Conservation (phyloP, 1,284 basidiomycete species). For the Trametes hirsuta region DNA sequence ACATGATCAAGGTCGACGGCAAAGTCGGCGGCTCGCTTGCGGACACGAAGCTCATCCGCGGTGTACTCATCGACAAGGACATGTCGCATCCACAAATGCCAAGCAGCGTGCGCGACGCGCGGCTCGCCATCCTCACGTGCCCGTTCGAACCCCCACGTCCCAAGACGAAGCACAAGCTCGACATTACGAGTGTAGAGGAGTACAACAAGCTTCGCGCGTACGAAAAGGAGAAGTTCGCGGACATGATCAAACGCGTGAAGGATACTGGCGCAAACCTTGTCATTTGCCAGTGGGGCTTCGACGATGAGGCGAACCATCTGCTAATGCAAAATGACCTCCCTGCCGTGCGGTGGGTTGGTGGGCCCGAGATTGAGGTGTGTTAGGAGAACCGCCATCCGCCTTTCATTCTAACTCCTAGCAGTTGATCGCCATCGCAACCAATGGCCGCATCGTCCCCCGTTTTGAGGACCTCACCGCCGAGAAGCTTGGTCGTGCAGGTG, state of each 20-base stretch:
- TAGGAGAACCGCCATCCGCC: not conserved
- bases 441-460: constrained; percentile 96
- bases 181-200: constrained; percentile 98
- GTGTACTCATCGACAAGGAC: constrained; percentile 98
- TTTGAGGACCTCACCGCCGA: constrained; percentile 93
- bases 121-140: constrained; percentile 96
- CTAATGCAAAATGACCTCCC: constrained; percentile 98
- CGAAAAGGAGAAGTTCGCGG: constrained; percentile 93
- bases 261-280: constrained; percentile 98
- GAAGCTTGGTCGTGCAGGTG: constrained; percentile 92
- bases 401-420: constrained; percentile 34
- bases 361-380: constrained; percentile 94
- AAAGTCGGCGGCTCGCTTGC: constrained; percentile 97
- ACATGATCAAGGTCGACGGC: constrained; percentile 99
- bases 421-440: constrained; percentile 98
- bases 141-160: constrained; percentile 98
- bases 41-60: constrained; percentile 91
- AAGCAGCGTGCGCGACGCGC: constrained; percentile 83
- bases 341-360: constrained; percentile 99
- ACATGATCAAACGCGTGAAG: constrained; percentile 98
- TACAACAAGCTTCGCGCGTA: constrained; percentile 95
- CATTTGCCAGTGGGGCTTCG: constrained; percentile 99
- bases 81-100: constrained; percentile 99
- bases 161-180: constrained; percentile 99
- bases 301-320: constrained; percentile 98